Base-by-base conservation (phyloP, 2,329 filamentous ascomycete species). In the Pseudocercospora eumusae region DNA sequence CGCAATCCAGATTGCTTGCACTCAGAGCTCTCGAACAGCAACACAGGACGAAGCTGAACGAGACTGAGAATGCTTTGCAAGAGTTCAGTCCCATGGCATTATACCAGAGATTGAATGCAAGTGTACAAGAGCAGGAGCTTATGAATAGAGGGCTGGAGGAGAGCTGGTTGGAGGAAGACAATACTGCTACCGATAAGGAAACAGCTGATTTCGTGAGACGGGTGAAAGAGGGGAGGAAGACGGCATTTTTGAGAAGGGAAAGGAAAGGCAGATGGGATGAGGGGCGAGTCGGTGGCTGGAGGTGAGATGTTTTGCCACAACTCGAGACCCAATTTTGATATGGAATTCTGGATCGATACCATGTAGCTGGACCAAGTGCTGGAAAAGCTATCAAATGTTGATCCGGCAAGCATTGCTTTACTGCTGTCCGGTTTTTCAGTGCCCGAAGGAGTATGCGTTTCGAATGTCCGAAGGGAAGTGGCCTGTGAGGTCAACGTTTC, bases 201-300 rank as follows among this genome's bases (percentile, higher is more conserved):
- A 87, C 90, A 25, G 81, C 83, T 1, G 93, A 98, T 63, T 98
- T 95, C 87, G 86, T 96, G 20, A 84, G 88, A 71, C 81, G 89
- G 70, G 90, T 96, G 66, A 83, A 92, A 68, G 92, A 93, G 69
- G 90, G 90, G 9, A 90, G 88, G 73, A 89, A 90, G 69, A 79
- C 89, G 61, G 88, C 88, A 64, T 96, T 95, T 72, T 80, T 93
- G 58, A 83, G 95, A 61, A 87, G 88, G 72, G 95, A 98, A 80
- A 85, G 91, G 68, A 96, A 93, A 76, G 90, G 92, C 71, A 84
- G 95, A 70, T 98, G 95, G 95, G 95, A 98, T 75, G 93, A 98
- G 77, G 92, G 93, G 23, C 83, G 93, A 68, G 93, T 98, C 33
- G 93, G 93, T 10, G 95, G 95, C 0, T 98, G 95, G 95, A 85